A percentile compares a stretch with the other conserved stretches of the same genome.
Conservation (phyloP, 257 asterid genomes). For the Anisodus acutangulus region DNA sequence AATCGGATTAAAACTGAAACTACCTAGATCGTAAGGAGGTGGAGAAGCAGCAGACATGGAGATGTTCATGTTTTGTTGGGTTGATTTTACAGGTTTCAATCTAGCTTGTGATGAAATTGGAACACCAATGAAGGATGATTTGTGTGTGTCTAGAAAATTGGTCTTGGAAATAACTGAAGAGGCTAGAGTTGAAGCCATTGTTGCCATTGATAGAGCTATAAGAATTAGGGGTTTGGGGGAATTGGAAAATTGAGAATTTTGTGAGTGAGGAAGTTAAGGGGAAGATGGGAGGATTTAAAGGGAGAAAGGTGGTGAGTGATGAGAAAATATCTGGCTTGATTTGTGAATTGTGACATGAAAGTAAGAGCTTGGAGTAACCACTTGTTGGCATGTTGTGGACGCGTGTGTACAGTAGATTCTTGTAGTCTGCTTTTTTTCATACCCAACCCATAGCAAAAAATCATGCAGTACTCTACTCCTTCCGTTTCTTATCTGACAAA, state of each 20-base stretch:
- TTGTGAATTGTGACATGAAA: no score
- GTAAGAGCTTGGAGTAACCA: no score
- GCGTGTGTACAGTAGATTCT: no score
- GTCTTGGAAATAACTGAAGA: constrained; percentile 51
- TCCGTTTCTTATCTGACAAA: no score
- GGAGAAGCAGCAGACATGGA: constrained; percentile 56
- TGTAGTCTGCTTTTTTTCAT: no score
- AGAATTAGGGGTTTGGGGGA: not conserved
- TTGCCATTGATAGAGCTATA: constrained; percentile 47
- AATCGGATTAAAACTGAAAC: constrained; percentile 67
- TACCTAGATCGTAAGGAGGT: constrained; percentile 53
- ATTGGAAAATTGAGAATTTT: not conserved
- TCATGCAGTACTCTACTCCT: not conserved
- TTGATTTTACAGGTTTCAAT: constrained; percentile 48
- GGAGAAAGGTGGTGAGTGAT: not conserved
- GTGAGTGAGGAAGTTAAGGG: not conserved
- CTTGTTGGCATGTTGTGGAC: no score
- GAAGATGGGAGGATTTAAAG: not conserved
- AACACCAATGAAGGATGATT: constrained; percentile 62
- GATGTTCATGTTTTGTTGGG: constrained; percentile 38
- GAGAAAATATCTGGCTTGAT: constrained; percentile 26
- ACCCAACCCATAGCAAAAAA: no score
- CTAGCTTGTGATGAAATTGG: constrained; percentile 43
- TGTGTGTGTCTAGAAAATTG: constrained; percentile 54
- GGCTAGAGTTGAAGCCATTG: constrained; percentile 77